Base-by-base conservation (phyloP, 108 stramenopile species). In the Conticribra guillardii region DNA sequence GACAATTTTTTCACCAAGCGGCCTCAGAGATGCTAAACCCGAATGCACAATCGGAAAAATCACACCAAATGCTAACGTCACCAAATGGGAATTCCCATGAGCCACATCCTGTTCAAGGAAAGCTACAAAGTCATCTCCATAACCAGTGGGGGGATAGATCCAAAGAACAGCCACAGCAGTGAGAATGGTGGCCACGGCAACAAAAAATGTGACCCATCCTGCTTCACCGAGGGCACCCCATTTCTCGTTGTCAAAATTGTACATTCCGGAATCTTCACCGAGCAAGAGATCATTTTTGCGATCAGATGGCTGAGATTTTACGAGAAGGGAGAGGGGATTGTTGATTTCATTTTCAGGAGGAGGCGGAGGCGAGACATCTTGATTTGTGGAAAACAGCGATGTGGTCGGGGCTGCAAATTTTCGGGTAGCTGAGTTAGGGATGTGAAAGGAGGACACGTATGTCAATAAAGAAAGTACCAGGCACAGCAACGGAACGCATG, bases 31-130 rank as follows among this genome's bases (percentile, higher is more conserved):
- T n/a, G 98, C 98, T 73, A 98, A 78, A 17, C 98, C 98, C 28
- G 93, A 95, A 76, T 98, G 98, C 2, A 86, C 82, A 16, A 97
- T 78, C 9, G 96, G 91, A 71, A 98, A 98, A 16, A 97, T 64
- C 3, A 76, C 66, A 24, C 94, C 78, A 46, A 96, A 84, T 8
- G 85, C 82, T 65, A 90, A 71, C 0, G 92, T 82, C 0, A 85
- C 85, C 11, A 81, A 18, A 50, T 84, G 80, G 18, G 82, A 57
- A 71, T 91, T 78, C n/a, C 87, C 90, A 18, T 82, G 74, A 0
- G 90, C 85, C 3, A 85, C 67, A 34, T 73, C 70, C 0, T 59
- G 64, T 71, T 87, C 83, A 26, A 96, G 33, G 3, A 58, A 74
- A 3, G 79, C 59, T 15, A 92, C 66, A 80, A 96, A 96, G 50